phyloP scores from a whole-genome alignment of 106 monocot species.

The Dendrobium chrysotoxum region DNA sequence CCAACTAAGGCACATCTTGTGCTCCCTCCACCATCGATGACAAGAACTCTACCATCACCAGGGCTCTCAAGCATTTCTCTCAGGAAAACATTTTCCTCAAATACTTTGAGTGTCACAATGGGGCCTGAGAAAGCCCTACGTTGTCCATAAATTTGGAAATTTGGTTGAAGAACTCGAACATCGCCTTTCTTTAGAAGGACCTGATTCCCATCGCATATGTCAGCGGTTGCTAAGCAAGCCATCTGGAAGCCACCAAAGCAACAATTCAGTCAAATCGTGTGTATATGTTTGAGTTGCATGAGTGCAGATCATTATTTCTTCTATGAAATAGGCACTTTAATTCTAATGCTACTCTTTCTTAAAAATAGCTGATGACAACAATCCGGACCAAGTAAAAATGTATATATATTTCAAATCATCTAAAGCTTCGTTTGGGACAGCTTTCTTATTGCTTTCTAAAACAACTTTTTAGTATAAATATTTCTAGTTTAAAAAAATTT shows the following conservation, averaged over 20 bases:
- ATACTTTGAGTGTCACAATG: conserved; percentile 20
- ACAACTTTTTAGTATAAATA: too few relatives aligned
- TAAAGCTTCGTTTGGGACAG: too few relatives aligned
- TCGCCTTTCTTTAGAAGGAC: conserved; percentile 16
- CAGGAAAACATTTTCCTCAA: conserved; percentile 18
- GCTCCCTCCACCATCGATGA: conserved; percentile 24
- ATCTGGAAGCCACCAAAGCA: conserved; percentile 4
- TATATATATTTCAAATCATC: too few relatives aligned
- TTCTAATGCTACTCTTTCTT: too few relatives aligned
- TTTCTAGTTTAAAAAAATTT: too few relatives aligned
- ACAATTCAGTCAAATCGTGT: neutral
- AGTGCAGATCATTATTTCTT: too few relatives aligned
- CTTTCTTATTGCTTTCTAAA: too few relatives aligned
- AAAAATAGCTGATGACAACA: too few relatives aligned
- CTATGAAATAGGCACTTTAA: too few relatives aligned
- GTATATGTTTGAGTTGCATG: too few relatives aligned
- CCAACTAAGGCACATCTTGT: conserved; percentile 24
- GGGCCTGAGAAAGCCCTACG: conserved; percentile 20
- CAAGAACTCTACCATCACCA: conserved; percentile 22
- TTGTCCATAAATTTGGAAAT: conserved; percentile 15
- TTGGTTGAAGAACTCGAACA: conserved; percentile 19
- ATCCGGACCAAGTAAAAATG: too few relatives aligned
- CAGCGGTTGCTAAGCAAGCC: conserved; percentile 19
- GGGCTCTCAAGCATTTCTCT: conserved; percentile 23
- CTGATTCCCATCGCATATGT: conserved; percentile 15